Conservation (phyloP, 805 yeast species). For the Monosporozyma siamensis region DNA sequence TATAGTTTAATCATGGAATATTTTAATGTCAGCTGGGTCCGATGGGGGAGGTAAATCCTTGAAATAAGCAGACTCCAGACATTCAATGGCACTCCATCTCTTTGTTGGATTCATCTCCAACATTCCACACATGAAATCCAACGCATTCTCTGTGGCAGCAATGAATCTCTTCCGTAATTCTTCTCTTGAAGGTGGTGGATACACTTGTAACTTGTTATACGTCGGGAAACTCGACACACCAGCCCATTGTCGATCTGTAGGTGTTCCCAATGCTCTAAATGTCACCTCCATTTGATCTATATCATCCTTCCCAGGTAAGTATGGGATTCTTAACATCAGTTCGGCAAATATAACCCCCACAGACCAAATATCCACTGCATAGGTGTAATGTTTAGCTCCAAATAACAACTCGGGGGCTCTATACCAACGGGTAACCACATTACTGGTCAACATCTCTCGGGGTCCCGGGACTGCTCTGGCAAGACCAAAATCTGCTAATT, state of each 20-base stretch:
- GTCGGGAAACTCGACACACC: constrained; percentile 72
- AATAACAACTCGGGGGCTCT: constrained; percentile 89
- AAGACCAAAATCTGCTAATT: constrained; percentile 95
- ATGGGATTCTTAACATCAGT: constrained; percentile 88
- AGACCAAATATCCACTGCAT: constrained; percentile 92
- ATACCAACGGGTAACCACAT: constrained; percentile 97
- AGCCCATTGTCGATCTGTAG: constrained; percentile 88
- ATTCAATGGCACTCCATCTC: constrained; percentile 55
- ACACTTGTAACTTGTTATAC: constrained; percentile 62
- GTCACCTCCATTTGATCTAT: constrained; percentile 87
- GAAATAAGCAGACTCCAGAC: constrained; percentile 60
- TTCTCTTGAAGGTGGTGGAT: constrained; percentile 73
- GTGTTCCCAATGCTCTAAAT: constrained; percentile 91
- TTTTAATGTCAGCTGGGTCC: constrained; percentile 34
- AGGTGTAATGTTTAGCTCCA: constrained; percentile 83
- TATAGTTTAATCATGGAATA: neutral
- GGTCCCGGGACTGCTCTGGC: constrained; percentile 80
- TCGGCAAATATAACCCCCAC: constrained; percentile 95
- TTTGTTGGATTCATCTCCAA: constrained; percentile 69
- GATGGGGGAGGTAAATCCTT: constrained; percentile 69
- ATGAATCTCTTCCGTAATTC: constrained; percentile 77
- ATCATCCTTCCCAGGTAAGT: constrained; percentile 87
- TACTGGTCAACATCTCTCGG: constrained; percentile 71
- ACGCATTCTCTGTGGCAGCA: constrained; percentile 82
- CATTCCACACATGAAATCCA: constrained; percentile 65